phyloP scores from a whole-genome alignment of 2,329 filamentous ascomycete species.

The Esteya vermicola region DNA sequence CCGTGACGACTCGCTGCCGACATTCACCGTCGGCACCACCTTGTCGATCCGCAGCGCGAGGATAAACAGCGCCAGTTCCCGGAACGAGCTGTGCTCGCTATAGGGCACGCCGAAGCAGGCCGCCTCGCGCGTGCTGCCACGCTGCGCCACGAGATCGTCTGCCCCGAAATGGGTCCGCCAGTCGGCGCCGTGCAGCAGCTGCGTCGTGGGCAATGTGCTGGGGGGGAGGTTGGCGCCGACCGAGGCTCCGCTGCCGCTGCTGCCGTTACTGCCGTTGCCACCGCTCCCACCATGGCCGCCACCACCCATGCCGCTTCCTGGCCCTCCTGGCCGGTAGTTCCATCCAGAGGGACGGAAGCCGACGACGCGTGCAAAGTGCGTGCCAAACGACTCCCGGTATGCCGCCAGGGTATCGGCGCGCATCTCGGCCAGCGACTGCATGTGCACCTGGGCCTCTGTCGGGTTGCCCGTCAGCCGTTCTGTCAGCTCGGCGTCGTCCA shows the following conservation, averaged over 20 bases:
- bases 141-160: constrained; percentile 62
- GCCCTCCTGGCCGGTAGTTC: constrained; percentile 67
- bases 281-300: background rate
- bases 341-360: constrained; percentile 89
- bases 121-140: constrained; percentile 68
- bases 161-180: constrained; percentile 67
- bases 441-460: constrained; percentile 81
- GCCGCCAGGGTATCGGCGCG: constrained; percentile 81
- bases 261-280: constrained; percentile 27
- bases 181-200: constrained; percentile 40
- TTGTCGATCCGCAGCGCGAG: constrained; percentile 77
- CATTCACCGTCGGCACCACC: constrained; percentile 87
- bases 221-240: constrained; percentile 36
- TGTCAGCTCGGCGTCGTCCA: constrained; percentile 73
- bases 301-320: constrained; percentile 18
- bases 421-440: constrained; percentile 93
- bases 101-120: constrained; percentile 92
- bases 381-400: constrained; percentile 67
- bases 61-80: constrained; percentile 86
- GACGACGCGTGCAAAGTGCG: constrained; percentile 72
- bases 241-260: constrained; percentile 13
- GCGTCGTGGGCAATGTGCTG: constrained; percentile 31
- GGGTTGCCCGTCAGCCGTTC: constrained; percentile 68
- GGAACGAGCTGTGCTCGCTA: constrained; percentile 87
- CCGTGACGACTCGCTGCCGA: constrained; percentile 42